A percentile compares a stretch with the other conserved stretches of the same genome.
These are phyloP conservation scores for Paecilomyces niveus DNA, from an alignment of 2,329 filamentous ascomycete species.

Conservation along the genomic window DNA sequence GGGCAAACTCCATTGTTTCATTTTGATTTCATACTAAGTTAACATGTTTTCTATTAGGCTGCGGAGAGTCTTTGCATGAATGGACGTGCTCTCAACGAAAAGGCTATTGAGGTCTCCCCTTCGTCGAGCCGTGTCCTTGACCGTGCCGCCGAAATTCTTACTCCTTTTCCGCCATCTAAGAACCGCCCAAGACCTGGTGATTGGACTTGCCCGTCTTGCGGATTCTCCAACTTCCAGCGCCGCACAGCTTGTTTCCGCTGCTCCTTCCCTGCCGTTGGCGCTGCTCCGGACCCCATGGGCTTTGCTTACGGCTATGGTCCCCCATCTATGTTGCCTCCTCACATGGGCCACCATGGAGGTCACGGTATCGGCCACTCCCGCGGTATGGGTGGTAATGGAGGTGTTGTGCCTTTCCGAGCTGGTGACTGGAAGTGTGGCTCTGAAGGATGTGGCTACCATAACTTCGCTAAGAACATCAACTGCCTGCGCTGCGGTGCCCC, in stretches of 20 bases:
- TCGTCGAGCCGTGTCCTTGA: constrained; percentile 96
- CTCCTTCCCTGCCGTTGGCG: constrained; percentile 91
- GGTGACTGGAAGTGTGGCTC: constrained; percentile 99
- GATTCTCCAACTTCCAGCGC: constrained; percentile 98
- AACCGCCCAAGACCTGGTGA: constrained; percentile 94
- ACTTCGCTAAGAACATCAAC: constrained; percentile 98
- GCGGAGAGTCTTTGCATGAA: constrained; percentile 99
- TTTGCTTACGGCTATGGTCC: constrained; percentile 55
- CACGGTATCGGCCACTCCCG: constrained; percentile 52
- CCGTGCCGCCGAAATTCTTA: constrained; percentile 89
- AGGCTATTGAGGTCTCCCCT: constrained; percentile 96
- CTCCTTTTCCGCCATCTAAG: constrained; percentile 96
- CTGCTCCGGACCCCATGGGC: constrained; percentile 67
- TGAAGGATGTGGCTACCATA: constrained; percentile 96
- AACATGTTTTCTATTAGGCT: constrained; percentile 54
- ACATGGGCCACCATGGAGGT: constrained; percentile 57
- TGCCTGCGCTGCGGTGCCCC: constrained; percentile 94
- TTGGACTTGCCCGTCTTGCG: constrained; percentile 98
- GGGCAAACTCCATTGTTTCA: constrained; percentile 21
- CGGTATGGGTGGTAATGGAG: constrained; percentile 65
- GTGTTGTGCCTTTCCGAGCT: constrained; percentile 91
- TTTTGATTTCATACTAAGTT: not conserved
- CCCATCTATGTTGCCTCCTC: constrained; percentile 72
- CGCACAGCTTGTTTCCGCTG: constrained; percentile 98
- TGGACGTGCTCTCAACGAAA: constrained; percentile 93